Conservation (phyloP, 2,329 filamentous ascomycete species). For the Penicillium oxalicum region DNA sequence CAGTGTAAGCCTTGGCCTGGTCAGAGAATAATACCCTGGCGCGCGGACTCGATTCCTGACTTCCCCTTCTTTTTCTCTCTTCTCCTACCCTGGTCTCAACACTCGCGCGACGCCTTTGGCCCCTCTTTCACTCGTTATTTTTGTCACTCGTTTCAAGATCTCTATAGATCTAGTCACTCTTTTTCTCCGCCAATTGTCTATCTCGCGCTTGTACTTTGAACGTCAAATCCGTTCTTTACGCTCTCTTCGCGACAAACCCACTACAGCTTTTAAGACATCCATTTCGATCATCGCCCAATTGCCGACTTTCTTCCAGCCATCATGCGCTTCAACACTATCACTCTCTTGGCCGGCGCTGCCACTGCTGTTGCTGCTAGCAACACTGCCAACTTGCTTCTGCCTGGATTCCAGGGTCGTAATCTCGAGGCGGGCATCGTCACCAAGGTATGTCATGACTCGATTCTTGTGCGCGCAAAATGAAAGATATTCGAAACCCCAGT, state of each 20-base stretch:
- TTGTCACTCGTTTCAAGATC: conserved; percentile 19
- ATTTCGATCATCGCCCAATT: conserved; percentile 2
- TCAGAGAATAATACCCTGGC: too few relatives aligned
- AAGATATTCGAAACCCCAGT: not conserved
- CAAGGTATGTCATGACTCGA: conserved; percentile 9
- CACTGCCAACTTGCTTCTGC: conserved; percentile 19
- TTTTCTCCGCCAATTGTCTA: conserved; percentile 10
- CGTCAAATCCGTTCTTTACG: conserved; percentile 3
- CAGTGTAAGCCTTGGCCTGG: too few relatives aligned
- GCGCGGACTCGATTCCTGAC: conserved; percentile 1
- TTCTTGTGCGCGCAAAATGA: not conserved
- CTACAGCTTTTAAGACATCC: not conserved
- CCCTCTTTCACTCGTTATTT: conserved; percentile 11
- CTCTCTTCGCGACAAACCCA: conserved; percentile 4
- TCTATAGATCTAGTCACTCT: conserved; percentile 8
- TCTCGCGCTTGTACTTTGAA: not conserved
- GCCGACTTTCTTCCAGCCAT: conserved; percentile 7
- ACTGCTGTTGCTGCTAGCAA: conserved; percentile 19
- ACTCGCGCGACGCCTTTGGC: conserved; percentile 8
- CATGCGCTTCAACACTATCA: conserved; percentile 22
- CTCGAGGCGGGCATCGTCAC: conserved; percentile 16
- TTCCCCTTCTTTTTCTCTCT: conserved; percentile 6
- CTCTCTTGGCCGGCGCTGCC: conserved; percentile 22
- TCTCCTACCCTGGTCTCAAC: not conserved
- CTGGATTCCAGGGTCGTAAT: conserved; percentile 18